These are phyloP conservation scores for Agaricus blazei DNA, from an alignment of 768 basidiomycete genomes.

Conservation along the genomic window DNA sequence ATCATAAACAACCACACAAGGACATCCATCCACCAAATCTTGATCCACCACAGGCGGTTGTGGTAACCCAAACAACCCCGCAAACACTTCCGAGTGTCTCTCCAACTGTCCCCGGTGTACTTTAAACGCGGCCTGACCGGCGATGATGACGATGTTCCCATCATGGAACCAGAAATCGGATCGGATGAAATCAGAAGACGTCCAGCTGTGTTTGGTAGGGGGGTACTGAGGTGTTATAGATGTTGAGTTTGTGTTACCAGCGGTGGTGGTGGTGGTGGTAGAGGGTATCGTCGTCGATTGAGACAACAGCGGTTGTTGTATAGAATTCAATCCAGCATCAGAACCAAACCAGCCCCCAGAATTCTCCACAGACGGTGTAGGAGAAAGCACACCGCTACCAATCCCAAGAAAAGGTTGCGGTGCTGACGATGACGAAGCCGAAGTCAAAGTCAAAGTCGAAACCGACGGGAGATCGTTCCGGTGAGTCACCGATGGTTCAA, in stretches of 20 bases:
- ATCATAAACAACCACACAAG: constrained; percentile 59
- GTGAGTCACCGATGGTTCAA: not conserved
- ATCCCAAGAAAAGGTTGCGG: not conserved
- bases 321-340: not conserved
- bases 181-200: constrained; percentile 23
- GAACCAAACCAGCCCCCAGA: too few relatives aligned
- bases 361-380: not conserved
- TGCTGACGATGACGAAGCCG: too few relatives aligned
- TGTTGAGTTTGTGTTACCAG: too few relatives aligned
- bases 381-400: not conserved
- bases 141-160: constrained; percentile 64
- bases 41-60: constrained; percentile 38
- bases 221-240: not conserved
- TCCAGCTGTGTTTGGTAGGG: not conserved
- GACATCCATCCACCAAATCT: constrained; percentile 52
- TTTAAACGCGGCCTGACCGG: constrained; percentile 57
- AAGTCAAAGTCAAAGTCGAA: too few relatives aligned
- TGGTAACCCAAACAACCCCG: constrained; percentile 59
- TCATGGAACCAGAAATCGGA: constrained; percentile 74
- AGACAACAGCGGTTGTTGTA: too few relatives aligned
- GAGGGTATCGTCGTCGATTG: too few relatives aligned
- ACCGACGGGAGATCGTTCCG: not conserved
- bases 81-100: constrained; percentile 76
- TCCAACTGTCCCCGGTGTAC: constrained; percentile 71
- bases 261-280: not conserved